phyloP scores from a whole-genome alignment of 805 yeast species.

The Candida michaelii region DNA sequence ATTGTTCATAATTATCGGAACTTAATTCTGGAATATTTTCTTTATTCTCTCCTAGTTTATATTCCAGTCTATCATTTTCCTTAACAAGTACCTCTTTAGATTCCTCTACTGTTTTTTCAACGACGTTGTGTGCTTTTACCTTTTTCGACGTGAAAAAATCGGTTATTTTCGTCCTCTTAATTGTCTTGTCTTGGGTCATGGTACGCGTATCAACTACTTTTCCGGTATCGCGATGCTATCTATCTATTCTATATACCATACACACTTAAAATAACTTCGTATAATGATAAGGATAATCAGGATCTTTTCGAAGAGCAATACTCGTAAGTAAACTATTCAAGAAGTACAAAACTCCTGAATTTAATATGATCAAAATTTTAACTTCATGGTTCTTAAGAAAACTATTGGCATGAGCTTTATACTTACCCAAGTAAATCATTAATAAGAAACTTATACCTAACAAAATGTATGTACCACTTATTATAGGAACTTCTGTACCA shows the following conservation, averaged over 20 bases:
- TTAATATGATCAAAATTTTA: constrained; percentile 19
- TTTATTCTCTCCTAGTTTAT: not conserved
- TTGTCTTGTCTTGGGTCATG: constrained; percentile 1
- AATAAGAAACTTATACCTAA: constrained; percentile 43
- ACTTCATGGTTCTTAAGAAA: constrained; percentile 16
- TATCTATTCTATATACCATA: constrained; percentile 1
- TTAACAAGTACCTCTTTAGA: too few species aligned
- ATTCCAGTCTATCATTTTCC: constrained; percentile 1
- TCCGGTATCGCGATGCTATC: not conserved
- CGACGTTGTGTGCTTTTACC: not conserved
- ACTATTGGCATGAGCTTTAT: constrained; percentile 22
- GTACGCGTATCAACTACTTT: constrained; percentile 4
- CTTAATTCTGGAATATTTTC: constrained; percentile 1
- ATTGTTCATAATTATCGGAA: constrained; percentile 1
- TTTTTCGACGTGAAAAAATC: constrained; percentile 15
- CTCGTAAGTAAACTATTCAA: constrained; percentile 46
- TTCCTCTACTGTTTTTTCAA: not conserved
- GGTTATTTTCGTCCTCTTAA: constrained; percentile 14
- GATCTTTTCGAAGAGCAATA: constrained; percentile 46
- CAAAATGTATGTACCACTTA: constrained; percentile 49
- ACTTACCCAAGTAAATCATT: constrained; percentile 39
- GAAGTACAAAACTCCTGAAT: constrained; percentile 28
- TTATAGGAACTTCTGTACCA: constrained; percentile 62
- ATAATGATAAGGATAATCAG: constrained; percentile 46
- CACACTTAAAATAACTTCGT: constrained; percentile 29